Conservation (phyloP, 2,329 filamentous ascomycete genomes). For the Colletotrichum sp. region DNA sequence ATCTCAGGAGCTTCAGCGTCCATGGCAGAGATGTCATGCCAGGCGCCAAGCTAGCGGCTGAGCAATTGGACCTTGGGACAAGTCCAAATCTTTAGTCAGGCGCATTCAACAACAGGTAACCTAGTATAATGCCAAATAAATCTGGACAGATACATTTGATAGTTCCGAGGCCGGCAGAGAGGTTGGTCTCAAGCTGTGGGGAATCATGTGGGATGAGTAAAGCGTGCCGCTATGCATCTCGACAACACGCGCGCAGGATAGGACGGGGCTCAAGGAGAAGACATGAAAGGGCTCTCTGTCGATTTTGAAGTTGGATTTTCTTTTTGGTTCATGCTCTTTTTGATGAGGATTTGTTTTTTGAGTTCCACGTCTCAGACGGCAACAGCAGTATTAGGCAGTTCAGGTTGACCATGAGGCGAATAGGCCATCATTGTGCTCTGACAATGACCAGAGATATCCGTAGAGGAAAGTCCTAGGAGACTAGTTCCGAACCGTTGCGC, state of each 20-base stretch:
- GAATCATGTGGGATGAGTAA: neutral
- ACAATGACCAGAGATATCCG: neutral
- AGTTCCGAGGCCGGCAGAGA: neutral
- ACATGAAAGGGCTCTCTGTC: neutral
- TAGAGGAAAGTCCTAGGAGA: neutral
- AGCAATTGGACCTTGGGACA: neutral
- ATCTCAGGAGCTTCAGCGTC: fast-evolving
- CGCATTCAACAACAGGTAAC: neutral
- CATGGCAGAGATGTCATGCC: neutral
- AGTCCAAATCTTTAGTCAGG: neutral
- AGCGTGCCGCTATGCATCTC: neutral
- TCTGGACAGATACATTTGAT: neutral
- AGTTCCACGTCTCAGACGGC: neutral
- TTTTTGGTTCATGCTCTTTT: fast-evolving
- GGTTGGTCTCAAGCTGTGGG: neutral
- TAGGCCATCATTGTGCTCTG: neutral
- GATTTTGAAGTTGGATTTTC: neutral
- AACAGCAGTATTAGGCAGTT: neutral
- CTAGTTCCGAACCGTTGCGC: neutral
- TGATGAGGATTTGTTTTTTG: neutral
- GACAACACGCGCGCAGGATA: neutral
- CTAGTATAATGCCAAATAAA: neutral
- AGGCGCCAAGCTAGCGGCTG: neutral
- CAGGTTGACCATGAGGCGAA: fast-evolving
- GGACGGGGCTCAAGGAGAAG: neutral